Evolutionary conservation across 1,284 basidiomycete genomes (phyloP), one percentile per base, ranked within the genome.

Genomic region (Ceratobasidium sp.): DNA sequence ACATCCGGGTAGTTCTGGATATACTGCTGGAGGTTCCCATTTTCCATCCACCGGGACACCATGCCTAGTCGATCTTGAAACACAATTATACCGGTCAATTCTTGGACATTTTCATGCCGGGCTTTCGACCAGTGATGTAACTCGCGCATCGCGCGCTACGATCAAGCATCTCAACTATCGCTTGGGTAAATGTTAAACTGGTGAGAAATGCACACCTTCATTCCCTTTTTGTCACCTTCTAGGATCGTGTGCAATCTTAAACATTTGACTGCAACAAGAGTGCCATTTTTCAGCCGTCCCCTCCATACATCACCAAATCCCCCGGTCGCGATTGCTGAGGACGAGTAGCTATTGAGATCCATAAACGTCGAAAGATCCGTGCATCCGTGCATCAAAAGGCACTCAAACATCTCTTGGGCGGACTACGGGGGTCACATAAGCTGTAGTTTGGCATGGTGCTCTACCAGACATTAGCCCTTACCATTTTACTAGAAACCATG

Each of bases 21-120:
- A 19, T 57, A 57, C 29, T 57, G 54, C 54, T 31, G 24, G 5
- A 64, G 6, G 19, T 64, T 64, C 24, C 62, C 62, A 6, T 47
- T 45, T 17, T 22, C 44, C 62, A 64, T 64, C 62, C 62, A 64
- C 3, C 41, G 62, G 5, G 62, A 45, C 22, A 64, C 47, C 63
- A 65, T 65, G 7, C 63, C 63, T 8, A 65, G 15, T 8, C 63
- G 63, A n/a, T 22, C 31, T 33, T 33, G 63, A 47, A 51, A 65
- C 31, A 29, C 15, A 14, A 48, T 48, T 33, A 65, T 17, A 14
- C 63, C 63, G 29, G 15, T 33, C 36, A 64, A 48, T 47, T 45
- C 44, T 9, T 47, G 22, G 24, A 64, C 22, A 31, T 64, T 64
- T 27, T 45, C 44, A 15, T 64, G 62, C 11, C 47, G 22, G 19